Conservation (phyloP, 106 monocot genomes). For the Apostasia shenzhenica region DNA sequence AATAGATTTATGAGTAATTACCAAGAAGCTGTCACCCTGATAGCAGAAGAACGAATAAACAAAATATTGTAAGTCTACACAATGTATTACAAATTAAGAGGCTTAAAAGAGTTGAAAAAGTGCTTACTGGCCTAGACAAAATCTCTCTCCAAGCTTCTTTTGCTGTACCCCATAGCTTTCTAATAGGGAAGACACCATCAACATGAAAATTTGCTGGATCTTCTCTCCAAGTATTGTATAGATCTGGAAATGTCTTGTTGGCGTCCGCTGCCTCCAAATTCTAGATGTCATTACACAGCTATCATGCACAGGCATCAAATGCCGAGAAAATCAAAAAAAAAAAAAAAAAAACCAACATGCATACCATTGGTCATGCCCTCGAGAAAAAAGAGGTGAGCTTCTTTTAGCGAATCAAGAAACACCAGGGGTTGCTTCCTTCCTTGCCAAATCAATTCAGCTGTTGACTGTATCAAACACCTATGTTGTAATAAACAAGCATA, state of each 20-base stretch:
- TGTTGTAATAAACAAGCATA: too few relatives aligned
- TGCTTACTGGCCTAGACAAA: slow-evolving; percentile 41
- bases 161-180: slow-evolving; percentile 54
- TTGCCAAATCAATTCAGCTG: slow-evolving; percentile 66
- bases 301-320: slow-evolving; percentile 3
- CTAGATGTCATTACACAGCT: slow-evolving; percentile 12
- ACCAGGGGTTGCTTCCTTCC: slow-evolving; percentile 49
- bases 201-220: slow-evolving; percentile 72
- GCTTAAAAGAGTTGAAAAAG: not conserved
- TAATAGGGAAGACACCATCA: slow-evolving; percentile 60
- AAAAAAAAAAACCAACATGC: not conserved
- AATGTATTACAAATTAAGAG: not conserved
- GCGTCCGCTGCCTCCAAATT: slow-evolving; percentile 71
- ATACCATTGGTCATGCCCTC: slow-evolving; percentile 90
- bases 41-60: not conserved
- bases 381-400: slow-evolving; percentile 69
- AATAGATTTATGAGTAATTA: slow-evolving; percentile 74
- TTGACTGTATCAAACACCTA: slow-evolving; percentile 40
- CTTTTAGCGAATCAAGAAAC: slow-evolving; percentile 76
- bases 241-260: slow-evolving; percentile 54
- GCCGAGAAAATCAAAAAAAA: not conserved
- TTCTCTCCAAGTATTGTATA: slow-evolving; percentile 66
- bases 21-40: slow-evolving; percentile 64
- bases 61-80: not conserved
- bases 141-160: slow-evolving; percentile 73